These are phyloP conservation scores for Mesostigma viride DNA, from an alignment of 139 green algal species.

Conservation along the genomic window DNA sequence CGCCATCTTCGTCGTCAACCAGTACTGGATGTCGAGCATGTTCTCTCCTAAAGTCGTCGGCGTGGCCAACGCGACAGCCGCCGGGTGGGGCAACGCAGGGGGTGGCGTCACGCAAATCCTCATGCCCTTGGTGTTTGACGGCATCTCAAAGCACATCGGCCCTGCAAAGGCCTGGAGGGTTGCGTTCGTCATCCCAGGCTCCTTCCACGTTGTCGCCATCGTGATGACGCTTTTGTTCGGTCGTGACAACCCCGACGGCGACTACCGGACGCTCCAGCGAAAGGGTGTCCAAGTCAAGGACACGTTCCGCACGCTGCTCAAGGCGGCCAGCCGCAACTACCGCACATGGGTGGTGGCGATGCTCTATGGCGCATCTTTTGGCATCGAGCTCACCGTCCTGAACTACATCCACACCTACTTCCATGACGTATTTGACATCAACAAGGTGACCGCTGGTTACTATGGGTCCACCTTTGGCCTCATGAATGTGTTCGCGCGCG, in stretches of 20 bases:
- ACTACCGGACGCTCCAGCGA: slow-evolving; percentile 68
- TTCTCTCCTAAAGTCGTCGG: slow-evolving; percentile 81
- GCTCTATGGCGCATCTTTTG: slow-evolving; percentile 50
- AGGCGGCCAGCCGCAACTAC: slow-evolving; percentile 45
- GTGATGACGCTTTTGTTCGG: slow-evolving; percentile 34
- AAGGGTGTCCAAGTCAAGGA: slow-evolving; percentile 60
- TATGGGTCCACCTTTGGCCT: slow-evolving; percentile 35
- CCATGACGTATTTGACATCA: slow-evolving; percentile 51
- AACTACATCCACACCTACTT: slow-evolving; percentile 63
- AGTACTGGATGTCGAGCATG: slow-evolving; percentile 83
- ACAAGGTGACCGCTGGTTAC: slow-evolving; percentile 36
- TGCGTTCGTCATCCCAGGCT: slow-evolving; percentile 76
- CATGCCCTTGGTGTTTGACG: slow-evolving; percentile 73
- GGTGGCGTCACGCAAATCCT: slow-evolving; percentile 78
- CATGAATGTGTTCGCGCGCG: slow-evolving; percentile 81
- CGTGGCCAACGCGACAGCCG: slow-evolving; percentile 73
- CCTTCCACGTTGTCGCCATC: slow-evolving; percentile 50
- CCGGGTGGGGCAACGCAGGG: slow-evolving; percentile 76
- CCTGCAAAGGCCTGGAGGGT: too few species aligned
- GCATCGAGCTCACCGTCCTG: slow-evolving; percentile 70
- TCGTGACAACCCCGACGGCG: slow-evolving; percentile 76
- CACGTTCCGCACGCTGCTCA: neutral
- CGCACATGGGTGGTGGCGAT: slow-evolving; percentile 48
- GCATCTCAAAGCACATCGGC: too few species aligned
- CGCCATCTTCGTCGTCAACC: slow-evolving; percentile 64